Evolutionary conservation across 176 grass and related monocot genomes (phyloP).

Genomic region (Pontederia crassipes): DNA sequence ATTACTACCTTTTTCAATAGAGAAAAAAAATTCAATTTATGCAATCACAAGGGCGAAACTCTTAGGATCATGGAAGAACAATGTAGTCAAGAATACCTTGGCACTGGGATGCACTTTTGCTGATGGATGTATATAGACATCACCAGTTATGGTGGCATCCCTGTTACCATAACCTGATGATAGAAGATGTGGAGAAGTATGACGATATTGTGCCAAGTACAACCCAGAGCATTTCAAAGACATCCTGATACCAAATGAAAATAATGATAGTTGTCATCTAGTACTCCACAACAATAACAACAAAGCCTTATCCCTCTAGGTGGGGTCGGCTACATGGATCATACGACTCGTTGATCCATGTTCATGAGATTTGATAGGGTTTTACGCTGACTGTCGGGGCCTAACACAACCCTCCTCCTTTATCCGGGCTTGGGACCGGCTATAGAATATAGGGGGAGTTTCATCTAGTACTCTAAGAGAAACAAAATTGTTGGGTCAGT

Average conservation of each 20-base stretch:
- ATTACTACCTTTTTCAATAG: too few relatives aligned
- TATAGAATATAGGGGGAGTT: too few relatives aligned
- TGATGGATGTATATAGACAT: constrained; percentile 97
- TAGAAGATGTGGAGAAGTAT: constrained; percentile 71
- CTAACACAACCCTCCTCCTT: too few relatives aligned
- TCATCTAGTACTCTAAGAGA: constrained; percentile 6
- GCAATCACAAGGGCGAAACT: too few relatives aligned
- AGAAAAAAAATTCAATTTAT: too few relatives aligned
- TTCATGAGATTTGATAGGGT: too few relatives aligned
- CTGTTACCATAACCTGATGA: constrained; percentile 66
- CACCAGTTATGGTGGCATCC: constrained; percentile 63
- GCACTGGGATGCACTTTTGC: constrained; percentile 96
- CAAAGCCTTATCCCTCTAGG: too few relatives aligned
- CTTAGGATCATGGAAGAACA: not conserved
- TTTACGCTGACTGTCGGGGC: too few relatives aligned
- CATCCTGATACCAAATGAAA: constrained; percentile 50
- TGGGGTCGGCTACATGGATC: too few relatives aligned
- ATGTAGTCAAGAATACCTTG: constrained; percentile 49
- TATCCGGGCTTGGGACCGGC: too few relatives aligned
- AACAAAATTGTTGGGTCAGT: not conserved
- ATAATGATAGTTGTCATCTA: constrained; percentile 8
- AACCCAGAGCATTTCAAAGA: constrained; percentile 92
- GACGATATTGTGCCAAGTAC: constrained; percentile 74
- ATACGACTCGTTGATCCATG: too few relatives aligned
- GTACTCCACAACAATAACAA: too few relatives aligned